Base-by-base conservation (phyloP, 352 stramenopile genomes). In the Phytophthora cryptogea region DNA sequence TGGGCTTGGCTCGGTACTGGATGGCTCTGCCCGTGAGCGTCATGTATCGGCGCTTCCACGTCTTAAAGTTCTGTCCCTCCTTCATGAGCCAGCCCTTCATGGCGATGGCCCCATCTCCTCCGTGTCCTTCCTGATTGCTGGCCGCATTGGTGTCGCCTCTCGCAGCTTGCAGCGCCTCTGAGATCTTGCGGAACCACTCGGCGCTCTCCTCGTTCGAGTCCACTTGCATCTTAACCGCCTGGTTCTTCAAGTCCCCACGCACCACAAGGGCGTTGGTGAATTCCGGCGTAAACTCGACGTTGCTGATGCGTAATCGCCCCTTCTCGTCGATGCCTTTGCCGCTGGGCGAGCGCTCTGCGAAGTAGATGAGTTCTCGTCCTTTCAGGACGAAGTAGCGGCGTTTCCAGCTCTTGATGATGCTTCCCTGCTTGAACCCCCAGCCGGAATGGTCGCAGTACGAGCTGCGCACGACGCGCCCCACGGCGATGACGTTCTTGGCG, bases 1-100 rank as follows among this genome's bases (percentile, higher is more conserved):
- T 54, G 5, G 69, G 55, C 9, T 81, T 63, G 2, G 77, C 82
- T 51, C 80, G 68, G 62, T 95, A 95, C 67, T 89, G 80, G 47
- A 95, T 76, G 13, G 75, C 47, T 32, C 61, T 67, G 4, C 77
- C 86, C 0, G 40, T 67, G 6, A 95, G 66, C 44, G 78, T 89
- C 73, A 95, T 90, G 64, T 88, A 93, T 28, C 86, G 80, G 30
- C 76, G 70, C 53, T 95, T 95, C 86, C 86, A 95, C 16, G 77
- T 92, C 80, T 94, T 93, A 63, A 94, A 92, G 54, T 92, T 92
- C 59, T 92, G 83, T 8, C 86, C 86, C 65, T 95, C 83, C 43
- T 95, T 95, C 23, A 74, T 66, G 2, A 95, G 60, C 83, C 83
- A 95, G 16, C 86, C 86, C 55, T 88, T 66, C 78, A 89, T 90